Evolutionary conservation across 371 early-diverging fungal species (phyloP).

Genomic region (Mucor plumbeus): DNA sequence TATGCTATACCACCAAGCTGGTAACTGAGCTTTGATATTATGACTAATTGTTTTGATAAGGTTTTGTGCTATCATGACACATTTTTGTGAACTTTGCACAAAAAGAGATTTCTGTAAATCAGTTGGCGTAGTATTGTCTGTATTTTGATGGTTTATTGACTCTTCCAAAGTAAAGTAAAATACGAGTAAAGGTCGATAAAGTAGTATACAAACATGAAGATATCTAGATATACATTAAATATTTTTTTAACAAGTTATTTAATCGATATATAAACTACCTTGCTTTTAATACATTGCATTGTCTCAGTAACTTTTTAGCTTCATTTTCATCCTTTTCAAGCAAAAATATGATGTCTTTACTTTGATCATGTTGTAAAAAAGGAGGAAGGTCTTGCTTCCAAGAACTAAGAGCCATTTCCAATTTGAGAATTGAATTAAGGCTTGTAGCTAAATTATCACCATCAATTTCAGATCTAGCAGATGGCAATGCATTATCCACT

Average conservation of each 20-base stretch:
- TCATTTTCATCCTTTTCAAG: neutral
- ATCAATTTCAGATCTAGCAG: constrained; percentile 12
- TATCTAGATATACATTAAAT: constrained; percentile 18
- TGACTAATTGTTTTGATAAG: constrained; percentile 32
- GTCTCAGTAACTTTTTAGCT: constrained; percentile 22
- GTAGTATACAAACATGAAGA: constrained; percentile 32
- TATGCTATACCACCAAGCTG: constrained; percentile 39
- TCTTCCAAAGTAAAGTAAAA: constrained; percentile 35
- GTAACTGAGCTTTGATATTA: constrained; percentile 26
- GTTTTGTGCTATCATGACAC: constrained; percentile 31
- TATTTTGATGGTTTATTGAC: constrained; percentile 1
- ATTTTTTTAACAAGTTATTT: neutral
- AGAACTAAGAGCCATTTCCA: constrained; percentile 29
- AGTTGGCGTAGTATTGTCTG: constrained; percentile 9
- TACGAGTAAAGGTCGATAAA: constrained; percentile 34
- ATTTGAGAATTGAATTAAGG: constrained; percentile 23
- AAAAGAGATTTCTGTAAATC: constrained; percentile 30
- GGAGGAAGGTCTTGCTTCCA: constrained; percentile 34
- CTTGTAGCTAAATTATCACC: constrained; percentile 20
- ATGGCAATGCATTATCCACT: neutral
- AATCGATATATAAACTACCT: constrained; percentile 11
- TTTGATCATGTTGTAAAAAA: constrained; percentile 20
- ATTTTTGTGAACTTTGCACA: constrained; percentile 29
- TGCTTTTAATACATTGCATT: constrained; percentile 33
- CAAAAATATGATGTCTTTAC: neutral